Conservation (phyloP, 176 grass and related monocot species). For the Triticum monococcum region DNA sequence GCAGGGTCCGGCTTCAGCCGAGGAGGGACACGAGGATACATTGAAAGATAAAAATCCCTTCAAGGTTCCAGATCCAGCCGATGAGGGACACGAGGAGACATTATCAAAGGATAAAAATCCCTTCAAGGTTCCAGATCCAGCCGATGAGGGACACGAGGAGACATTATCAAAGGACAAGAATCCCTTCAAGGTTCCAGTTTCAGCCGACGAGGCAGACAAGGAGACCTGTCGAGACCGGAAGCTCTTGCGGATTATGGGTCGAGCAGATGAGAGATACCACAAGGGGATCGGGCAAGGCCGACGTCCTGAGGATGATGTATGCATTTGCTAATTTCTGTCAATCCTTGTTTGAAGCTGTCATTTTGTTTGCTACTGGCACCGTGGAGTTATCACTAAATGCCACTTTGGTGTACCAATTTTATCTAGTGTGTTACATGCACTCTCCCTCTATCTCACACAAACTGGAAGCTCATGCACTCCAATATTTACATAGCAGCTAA, state of each 20-base stretch:
- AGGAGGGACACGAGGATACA: background rate
- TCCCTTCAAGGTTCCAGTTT: background rate
- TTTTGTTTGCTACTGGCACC: background rate
- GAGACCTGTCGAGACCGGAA: background rate
- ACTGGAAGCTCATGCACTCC: background rate
- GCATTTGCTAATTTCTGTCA: background rate
- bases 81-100: background rate
- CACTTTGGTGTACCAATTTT: background rate
- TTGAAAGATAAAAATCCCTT: background rate
- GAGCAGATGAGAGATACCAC: background rate
- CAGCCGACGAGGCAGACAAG: background rate
- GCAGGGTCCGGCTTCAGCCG: background rate
- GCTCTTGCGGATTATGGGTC: background rate
- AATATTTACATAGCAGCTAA: background rate
- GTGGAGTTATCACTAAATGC: background rate
- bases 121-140: background rate
- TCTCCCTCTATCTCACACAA: background rate
- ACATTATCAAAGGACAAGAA: background rate
- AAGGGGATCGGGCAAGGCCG: background rate
- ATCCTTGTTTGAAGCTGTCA: background rate
- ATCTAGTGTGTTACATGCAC: background rate
- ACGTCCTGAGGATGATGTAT: background rate
- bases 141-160: background rate
- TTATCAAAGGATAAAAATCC: background rate
- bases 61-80: background rate